Conservation (phyloP, 2,329 filamentous ascomycete species). For the Cryphonectria naterciae region DNA sequence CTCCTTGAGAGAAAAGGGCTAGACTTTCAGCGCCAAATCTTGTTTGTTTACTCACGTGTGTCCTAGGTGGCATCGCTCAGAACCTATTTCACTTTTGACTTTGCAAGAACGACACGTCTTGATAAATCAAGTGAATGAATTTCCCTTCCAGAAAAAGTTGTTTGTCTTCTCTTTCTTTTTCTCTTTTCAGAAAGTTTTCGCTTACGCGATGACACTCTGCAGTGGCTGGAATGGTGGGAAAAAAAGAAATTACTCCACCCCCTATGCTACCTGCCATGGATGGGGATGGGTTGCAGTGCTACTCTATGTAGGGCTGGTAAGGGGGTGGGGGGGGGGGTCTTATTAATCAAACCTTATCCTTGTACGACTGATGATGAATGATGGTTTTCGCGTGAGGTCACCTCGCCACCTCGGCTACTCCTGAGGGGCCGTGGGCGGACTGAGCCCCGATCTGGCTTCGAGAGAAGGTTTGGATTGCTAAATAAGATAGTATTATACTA, state of each 20-base stretch:
- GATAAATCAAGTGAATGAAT: no score
- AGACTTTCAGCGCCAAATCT: not conserved
- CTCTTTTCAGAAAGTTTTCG: no score
- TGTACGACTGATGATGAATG: not conserved
- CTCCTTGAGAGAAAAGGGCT: no score
- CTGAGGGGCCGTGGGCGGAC: no score
- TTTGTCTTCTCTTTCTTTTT: not conserved
- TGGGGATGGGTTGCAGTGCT: no score
- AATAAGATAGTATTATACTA: not conserved
- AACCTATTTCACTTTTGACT: no score
- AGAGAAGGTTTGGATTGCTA: not conserved
- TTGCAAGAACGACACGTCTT: no score
- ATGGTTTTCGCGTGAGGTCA: not conserved
- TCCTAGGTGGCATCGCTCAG: not conserved
- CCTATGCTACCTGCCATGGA: not conserved
- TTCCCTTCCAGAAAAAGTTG: not conserved
- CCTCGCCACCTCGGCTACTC: no score
- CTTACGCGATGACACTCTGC: not conserved
- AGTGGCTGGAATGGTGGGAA: no score
- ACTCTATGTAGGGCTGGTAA: not conserved
- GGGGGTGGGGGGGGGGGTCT: not conserved
- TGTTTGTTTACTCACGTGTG: not conserved
- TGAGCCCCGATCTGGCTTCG: no score
- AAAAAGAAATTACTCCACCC: not conserved
- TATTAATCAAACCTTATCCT: not conserved